These are phyloP conservation scores for Eimeria necatrix DNA, from an alignment of 169 alveolate genomes.

Conservation along the genomic window DNA sequence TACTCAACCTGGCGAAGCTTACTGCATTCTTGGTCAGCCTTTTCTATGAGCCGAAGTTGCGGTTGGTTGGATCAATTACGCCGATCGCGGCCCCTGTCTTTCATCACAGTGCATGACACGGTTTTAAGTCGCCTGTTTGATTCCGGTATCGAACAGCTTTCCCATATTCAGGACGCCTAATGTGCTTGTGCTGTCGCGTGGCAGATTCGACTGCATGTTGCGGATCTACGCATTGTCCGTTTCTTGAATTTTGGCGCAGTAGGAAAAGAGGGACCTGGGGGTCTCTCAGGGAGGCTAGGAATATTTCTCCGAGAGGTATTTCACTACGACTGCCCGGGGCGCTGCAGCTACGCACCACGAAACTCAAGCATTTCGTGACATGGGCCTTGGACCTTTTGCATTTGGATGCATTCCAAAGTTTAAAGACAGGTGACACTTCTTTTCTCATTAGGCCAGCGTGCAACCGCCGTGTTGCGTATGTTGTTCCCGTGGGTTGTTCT, in stretches of 20 bases:
- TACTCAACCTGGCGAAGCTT: constrained; percentile 78
- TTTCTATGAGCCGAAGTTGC: not conserved
- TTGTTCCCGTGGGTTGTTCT: not conserved
- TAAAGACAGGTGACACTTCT: no score
- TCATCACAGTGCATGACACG: no score
- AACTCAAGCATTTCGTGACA: not conserved
- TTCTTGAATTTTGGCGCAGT: constrained; percentile 70
- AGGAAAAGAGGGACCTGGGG: constrained; percentile 75
- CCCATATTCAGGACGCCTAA: no score
- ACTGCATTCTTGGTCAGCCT: constrained; percentile 71
- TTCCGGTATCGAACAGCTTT: no score
- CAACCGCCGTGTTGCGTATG: no score
- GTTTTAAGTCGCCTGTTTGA: not conserved
- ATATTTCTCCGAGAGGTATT: constrained; percentile 69
- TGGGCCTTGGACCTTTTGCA: not conserved
- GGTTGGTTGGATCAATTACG: no score
- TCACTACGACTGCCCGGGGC: no score
- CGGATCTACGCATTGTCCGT: constrained; percentile 76
- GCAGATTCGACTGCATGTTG: constrained; percentile 75
- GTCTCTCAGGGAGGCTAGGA: constrained; percentile 80
- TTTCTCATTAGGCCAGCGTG: no score
- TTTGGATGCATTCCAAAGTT: not conserved
- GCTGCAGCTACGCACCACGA: not conserved
- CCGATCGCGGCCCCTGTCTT: no score
- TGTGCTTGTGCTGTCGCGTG: not conserved